A percentile compares a stretch with the other conserved stretches of the same genome.
Conservation (phyloP, 306 rosid species). For the Prunus padus region DNA sequence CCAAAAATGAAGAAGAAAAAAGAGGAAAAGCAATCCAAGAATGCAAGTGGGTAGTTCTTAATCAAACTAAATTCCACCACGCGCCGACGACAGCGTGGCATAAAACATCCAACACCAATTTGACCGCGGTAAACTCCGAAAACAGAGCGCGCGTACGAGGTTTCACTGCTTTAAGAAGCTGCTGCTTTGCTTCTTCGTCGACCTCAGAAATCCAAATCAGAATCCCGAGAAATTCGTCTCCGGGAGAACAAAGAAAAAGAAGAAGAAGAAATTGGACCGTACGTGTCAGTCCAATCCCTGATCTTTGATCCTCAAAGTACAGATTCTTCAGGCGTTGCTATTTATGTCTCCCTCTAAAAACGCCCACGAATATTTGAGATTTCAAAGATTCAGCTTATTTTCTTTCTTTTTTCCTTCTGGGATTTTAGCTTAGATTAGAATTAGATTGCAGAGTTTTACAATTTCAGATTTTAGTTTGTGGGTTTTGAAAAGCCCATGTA, state of each 20-base stretch:
- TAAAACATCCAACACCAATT: neutral
- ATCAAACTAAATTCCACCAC: neutral
- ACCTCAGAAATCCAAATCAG: neutral
- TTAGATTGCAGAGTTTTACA: neutral
- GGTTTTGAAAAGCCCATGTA: conserved; percentile 41
- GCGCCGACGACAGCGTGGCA: conserved; percentile 3
- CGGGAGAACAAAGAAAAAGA: neutral
- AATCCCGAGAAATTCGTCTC: neutral
- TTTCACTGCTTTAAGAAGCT: neutral
- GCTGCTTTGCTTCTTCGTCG: neutral
- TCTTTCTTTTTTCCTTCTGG: neutral
- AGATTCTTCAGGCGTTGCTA: neutral
- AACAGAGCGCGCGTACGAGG: conserved; percentile 1
- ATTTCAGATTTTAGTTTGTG: conserved; percentile 11
- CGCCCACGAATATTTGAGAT: neutral
- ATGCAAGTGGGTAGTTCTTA: too few species aligned
- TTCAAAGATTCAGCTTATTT: neutral
- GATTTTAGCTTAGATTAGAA: neutral
- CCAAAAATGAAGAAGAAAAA: neutral
- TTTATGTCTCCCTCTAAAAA: neutral
- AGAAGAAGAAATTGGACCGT: too few species aligned
- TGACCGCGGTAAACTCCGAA: neutral
- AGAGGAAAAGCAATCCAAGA: too few species aligned
- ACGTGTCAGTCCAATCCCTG: neutral
- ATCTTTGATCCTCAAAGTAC: neutral